Evolutionary conservation across 2,329 filamentous ascomycete genomes (phyloP), one percentile per base, ranked within the genome.

Genomic region (Alternaria brassicae): DNA sequence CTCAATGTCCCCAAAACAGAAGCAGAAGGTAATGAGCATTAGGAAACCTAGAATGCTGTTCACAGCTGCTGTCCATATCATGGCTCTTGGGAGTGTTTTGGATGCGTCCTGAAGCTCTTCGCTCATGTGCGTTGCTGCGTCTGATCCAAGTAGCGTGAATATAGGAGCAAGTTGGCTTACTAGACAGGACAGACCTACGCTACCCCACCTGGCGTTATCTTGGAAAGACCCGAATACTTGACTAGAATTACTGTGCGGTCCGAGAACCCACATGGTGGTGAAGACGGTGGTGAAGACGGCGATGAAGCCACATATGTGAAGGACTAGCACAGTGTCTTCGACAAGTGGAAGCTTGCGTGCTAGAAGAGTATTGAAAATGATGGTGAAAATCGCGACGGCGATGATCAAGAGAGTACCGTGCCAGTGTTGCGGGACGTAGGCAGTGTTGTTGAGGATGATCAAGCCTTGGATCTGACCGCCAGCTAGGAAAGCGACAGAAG

Each of bases 221-320:
- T 70, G 60, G 51, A 73, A 75, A 2, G 49, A 41, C 5, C 53
- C 57, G 34, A 74, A 75, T 2, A 73, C 70, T 0, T 72, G 60
- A 12, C 52, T 65, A 19, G 73, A 53, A 13, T 55, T 30, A 40
- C 60, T 67, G n/a, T 67, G 63, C 13, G 69, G 68, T 5, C 56
- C 72, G 9, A 74, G 65, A 2, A 72, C 68, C 72, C 72, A 75
- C 51, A 75, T 59, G 2, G 68, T 68, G 17, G 72, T 68, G 21
- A 85, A 71, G 52, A 84, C 78, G 13, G 30, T n/a, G n/a, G 25
- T 27, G 12, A 32, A 32, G 30, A 32, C 12, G 2, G 79, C 82
- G 60, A 85, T 81, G 63, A 85, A 81, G 2, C 82, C 83, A 27
- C 81, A 71, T 27, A 85, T 74, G 55, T 85, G 83, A 2, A 85